Evolutionary conservation across 768 basidiomycete genomes (phyloP).

Genomic region (Calocybe gangraenosa): DNA sequence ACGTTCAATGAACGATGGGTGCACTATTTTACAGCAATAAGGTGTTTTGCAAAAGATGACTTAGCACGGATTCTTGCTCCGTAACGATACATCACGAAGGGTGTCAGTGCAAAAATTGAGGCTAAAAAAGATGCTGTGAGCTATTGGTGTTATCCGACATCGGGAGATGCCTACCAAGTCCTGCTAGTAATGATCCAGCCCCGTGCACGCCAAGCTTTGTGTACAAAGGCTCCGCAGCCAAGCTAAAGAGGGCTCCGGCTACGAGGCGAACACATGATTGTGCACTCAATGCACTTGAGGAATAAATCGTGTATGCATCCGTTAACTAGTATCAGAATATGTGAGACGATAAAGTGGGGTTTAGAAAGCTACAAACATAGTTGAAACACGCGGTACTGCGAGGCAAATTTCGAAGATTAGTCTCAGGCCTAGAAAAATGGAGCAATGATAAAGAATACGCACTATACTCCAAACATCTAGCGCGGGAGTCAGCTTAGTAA

Average conservation of each 20-base stretch:
- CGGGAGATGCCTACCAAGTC: not conserved
- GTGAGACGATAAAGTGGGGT: not conserved
- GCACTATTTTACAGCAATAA: not conserved
- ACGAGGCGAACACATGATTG: not conserved
- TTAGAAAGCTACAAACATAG: too few species aligned
- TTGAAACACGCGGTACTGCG: too few species aligned
- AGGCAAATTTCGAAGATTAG: too few species aligned
- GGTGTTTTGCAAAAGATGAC: not conserved
- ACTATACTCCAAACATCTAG: conserved; percentile 4
- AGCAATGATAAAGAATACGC: not conserved
- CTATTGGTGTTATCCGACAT: not conserved
- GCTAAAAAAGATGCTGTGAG: not conserved
- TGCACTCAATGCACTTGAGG: conserved; percentile 1
- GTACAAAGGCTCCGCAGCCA: not conserved
- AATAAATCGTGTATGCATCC: conserved; percentile 3
- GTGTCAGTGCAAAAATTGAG: not conserved
- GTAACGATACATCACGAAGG: conserved; percentile 3
- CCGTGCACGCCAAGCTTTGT: not conserved
- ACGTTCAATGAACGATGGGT: too few species aligned
- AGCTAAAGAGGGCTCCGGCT: not conserved
- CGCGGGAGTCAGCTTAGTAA: not conserved
- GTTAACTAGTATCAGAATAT: not conserved
- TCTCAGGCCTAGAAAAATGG: not conserved
- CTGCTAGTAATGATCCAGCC: conserved; percentile 1
- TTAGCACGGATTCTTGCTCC: not conserved